These are phyloP conservation scores for Trifolium dubium DNA, from an alignment of 306 rosid genomes.

Conservation along the genomic window DNA sequence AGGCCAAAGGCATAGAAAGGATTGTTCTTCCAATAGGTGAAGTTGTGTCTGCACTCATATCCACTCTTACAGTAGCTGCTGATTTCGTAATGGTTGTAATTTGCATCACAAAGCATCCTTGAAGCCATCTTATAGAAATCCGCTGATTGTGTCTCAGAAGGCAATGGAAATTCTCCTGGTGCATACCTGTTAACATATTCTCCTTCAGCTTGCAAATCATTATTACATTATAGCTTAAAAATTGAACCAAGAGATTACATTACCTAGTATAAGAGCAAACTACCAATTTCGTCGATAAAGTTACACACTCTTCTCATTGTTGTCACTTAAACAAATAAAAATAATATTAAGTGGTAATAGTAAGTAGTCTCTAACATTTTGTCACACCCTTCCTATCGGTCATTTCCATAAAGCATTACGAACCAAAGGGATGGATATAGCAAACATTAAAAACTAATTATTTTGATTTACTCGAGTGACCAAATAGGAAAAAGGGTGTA, in stretches of 20 bases:
- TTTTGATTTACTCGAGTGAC: not conserved
- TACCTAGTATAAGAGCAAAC: too few species aligned
- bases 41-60: conserved; percentile 85
- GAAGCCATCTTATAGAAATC: conserved; percentile 89
- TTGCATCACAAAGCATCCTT: conserved; percentile 60
- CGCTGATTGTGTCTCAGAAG: conserved; percentile 81
- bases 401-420: not conserved
- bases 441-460: not conserved
- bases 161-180: conserved; percentile 89
- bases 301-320: not conserved
- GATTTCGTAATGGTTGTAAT: conserved; percentile 81
- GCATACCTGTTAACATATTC: conserved; percentile 63
- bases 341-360: not conserved
- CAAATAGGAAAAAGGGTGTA: not conserved
- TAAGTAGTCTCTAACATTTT: not conserved
- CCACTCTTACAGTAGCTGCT: conserved; percentile 89
- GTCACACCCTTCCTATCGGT: not conserved
- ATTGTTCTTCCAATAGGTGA: conserved; percentile 84
- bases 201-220: conserved; percentile 39
- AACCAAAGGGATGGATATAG: not conserved
- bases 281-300: not conserved
- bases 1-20: conserved; percentile 92
- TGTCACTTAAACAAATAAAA: not conserved
- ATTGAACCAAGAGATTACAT: not conserved
- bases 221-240: conserved; percentile 15